Percentiles rank a stretch among this genome's conserved stretches.
phyloP scores from a whole-genome alignment of 345 rosid species.

The Lenwebbia sp. region DNA sequence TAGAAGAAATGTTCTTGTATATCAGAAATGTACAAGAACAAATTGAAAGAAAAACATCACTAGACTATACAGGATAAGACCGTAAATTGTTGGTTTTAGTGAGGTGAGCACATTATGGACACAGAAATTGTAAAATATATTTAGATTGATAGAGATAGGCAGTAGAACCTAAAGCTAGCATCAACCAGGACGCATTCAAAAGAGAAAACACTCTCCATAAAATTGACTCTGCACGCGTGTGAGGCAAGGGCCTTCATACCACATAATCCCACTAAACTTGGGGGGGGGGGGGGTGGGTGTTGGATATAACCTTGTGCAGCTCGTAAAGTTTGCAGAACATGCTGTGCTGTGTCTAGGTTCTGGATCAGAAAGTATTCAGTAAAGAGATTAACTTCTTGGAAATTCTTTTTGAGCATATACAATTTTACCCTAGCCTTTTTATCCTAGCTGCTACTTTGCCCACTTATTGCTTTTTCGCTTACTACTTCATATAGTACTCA shows the following conservation, averaged over 20 bases:
- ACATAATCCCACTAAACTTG: neutral
- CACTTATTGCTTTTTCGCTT: neutral
- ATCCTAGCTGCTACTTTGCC: neutral
- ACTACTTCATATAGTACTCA: neutral
- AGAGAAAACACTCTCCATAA: neutral
- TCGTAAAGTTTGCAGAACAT: neutral
- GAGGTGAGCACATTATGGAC: neutral
- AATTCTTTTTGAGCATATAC: neutral
- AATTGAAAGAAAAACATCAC: neutral
- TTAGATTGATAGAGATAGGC: neutral
- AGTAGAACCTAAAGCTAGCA: neutral
- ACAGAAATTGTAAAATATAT: neutral
- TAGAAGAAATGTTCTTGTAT: neutral
- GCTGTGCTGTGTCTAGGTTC: neutral
- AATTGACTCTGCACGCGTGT: neutral
- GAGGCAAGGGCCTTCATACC: neutral
- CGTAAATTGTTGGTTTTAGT: neutral
- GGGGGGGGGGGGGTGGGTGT: neutral
- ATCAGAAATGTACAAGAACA: neutral
- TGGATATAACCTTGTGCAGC: neutral
- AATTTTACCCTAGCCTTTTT: neutral
- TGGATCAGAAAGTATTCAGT: neutral
- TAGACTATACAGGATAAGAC: neutral
- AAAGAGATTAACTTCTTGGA: neutral
- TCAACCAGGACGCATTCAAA: neutral